Base-by-base conservation (phyloP, 2,329 filamentous ascomycete species). In the Cephalotrichum gorgonifer region DNA sequence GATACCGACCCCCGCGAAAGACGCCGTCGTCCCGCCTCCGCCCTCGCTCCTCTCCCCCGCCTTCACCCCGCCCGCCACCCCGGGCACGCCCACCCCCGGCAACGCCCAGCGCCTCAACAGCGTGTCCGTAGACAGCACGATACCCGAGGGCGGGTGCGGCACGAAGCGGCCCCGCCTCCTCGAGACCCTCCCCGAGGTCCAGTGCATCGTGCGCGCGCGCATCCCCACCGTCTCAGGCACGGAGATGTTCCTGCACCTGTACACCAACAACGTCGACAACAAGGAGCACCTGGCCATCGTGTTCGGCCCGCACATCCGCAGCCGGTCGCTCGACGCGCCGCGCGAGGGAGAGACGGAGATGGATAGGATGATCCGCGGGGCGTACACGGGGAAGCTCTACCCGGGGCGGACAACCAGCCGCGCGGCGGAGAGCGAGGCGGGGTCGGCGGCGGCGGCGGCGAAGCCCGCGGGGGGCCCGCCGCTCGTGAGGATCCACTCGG, bases 281-380 rank as follows among this genome's bases (percentile, higher is more conserved):
- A 98, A 98, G 67, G 93, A 98, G 62, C 93, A 98, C 63, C 70
- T 98, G 47, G 93, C 93, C 17, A 97, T 98, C 60, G 93, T 98
- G 0, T 98, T 98, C 65, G 93, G 93, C 2, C 83, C 84, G 51
- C 75, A 83, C 44, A 96, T 97, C 56, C 78, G 93, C 63, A 80
- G 81, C 71, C 64, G 75, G 66, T 81, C 77, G 48, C 71, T 94
- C 8, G 86, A 93, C 62, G 81, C 81, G 14, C 76, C 78, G 41
- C 70, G 84, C 25, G 78, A 83, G 17, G 86, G 86, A 8, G 88
- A 94, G 70, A 90, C 86, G 1, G 87, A 94, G 65, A 79, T 87
- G 71, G 87, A 93, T 62, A 82, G 93, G 54, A 94, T 98, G 85
- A 91, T 95, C 48, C 74, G 93, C 49, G 93, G 93, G 33, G 93